Conservation (phyloP, 108 stramenopile genomes). For the Schizochytrium sp. region DNA sequence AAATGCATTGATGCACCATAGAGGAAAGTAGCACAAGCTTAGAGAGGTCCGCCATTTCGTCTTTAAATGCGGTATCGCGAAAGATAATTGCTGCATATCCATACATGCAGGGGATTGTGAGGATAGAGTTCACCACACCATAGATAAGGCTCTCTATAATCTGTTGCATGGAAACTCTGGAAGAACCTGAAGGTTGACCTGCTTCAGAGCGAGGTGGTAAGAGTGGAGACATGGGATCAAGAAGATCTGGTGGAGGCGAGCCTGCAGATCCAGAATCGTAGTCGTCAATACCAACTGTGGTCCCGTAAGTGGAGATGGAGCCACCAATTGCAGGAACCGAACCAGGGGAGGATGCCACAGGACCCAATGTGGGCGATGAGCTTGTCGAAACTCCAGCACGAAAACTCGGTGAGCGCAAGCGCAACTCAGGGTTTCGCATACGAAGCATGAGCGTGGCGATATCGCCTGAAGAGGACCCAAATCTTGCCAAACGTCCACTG, state of each 20-base stretch:
- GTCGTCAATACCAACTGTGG: not conserved
- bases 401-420: not conserved
- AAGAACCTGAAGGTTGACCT: not conserved
- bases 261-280: not conserved
- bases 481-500: not conserved
- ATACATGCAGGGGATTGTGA: conserved; percentile 84
- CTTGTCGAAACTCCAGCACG: not conserved
- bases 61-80: conserved; percentile 78
- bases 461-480: not conserved
- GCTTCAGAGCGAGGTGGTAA: not conserved
- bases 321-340: not conserved
- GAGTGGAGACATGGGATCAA: not conserved
- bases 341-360: too few relatives aligned
- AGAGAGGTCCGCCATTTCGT: conserved; percentile 82
- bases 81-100: conserved; percentile 92
- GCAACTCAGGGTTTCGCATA: not conserved
- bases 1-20: conserved; percentile 91
- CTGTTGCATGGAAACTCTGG: not conserved
- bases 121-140: conserved; percentile 71
- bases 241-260: not conserved
- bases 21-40: conserved; percentile 89
- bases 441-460: not conserved
- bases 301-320: not conserved
- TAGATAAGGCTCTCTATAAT: conserved; percentile 49
- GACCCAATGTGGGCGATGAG: not conserved